phyloP scores from a whole-genome alignment of 2,329 filamentous ascomycete genomes.

The Neonectria punicea region DNA sequence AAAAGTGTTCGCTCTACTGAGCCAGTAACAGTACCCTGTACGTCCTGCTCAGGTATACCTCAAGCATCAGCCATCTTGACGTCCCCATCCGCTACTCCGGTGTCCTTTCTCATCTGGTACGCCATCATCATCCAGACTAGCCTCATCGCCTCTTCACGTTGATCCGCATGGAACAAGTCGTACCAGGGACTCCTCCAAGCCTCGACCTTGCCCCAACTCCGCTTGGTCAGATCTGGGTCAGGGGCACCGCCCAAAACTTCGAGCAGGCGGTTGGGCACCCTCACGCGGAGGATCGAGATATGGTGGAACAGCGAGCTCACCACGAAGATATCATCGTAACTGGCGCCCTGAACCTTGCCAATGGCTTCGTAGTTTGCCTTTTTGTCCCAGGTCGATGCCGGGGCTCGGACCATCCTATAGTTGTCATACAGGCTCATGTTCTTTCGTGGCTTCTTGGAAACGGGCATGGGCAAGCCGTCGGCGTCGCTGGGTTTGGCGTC shows the following conservation, averaged over 20 bases:
- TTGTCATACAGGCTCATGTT: conserved; percentile 69
- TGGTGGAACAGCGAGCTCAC: conserved; percentile 72
- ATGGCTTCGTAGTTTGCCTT: conserved; percentile 69
- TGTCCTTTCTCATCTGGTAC: conserved; percentile 65
- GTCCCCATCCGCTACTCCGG: conserved; percentile 34
- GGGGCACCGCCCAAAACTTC: conserved; percentile 61
- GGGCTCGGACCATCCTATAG: conserved; percentile 70
- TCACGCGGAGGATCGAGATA: conserved; percentile 65
- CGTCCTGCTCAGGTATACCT: not conserved
- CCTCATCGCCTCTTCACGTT: conserved; percentile 67
- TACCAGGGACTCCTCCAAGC: conserved; percentile 70
- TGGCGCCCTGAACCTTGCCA: conserved; percentile 58
- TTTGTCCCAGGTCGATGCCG: conserved; percentile 68
- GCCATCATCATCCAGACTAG: conserved; percentile 69
- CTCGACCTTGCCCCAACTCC: conserved; percentile 63
- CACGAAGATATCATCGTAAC: conserved; percentile 70
- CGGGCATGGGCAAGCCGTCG: conserved; percentile 37
- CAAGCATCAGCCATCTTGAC: conserved; percentile 44
- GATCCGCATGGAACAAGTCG: conserved; percentile 65
- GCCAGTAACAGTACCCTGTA: not conserved
- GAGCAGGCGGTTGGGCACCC: conserved; percentile 66
- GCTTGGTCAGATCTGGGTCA: conserved; percentile 46
- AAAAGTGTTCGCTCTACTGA: not conserved
- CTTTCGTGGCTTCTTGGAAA: conserved; percentile 62
- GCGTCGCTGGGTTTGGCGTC: conserved; percentile 48